Evolutionary conservation across 176 grass and related monocot genomes (phyloP), one percentile per base, ranked within the genome.

Genomic region (Chloris gayana): DNA sequence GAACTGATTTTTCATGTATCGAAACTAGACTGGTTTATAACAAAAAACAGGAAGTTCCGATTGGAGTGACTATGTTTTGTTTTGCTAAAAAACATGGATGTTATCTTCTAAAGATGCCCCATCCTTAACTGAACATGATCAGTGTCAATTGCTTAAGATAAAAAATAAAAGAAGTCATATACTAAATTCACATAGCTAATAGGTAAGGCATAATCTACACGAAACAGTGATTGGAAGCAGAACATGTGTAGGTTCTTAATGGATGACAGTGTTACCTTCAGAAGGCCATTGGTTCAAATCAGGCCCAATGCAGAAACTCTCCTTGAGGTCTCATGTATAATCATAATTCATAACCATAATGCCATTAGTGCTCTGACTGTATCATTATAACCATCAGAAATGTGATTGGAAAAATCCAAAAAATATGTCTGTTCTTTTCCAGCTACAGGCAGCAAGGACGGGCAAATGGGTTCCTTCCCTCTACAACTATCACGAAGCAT

Each of bases 291-390:
- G 83, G 85, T 90, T 93, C 37, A 66, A 15, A 82, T 83, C 75
- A 26, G 63, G 56, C 26, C 94, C 87, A 49, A 94, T 91, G 59
- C 94, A 88, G 80, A 97, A 89, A 83, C 81, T 94, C 82, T 97
- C 89, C 70, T 94, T 97, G 60, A 87, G 83, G 69, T 94, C 92
- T 45, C 92, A 89, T 97, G 61, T 53, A 78, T 22, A 67, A 63
- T 57, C 7, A 57, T 7, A 65, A 47, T 75, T n/a, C n/a, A 78
- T 22, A n/a, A n/a, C 57, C 26, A 71, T 31, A 51, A 37, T 26
- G 4, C 34, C 77, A 17, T 58, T 19, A 22, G 29, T 64, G 5
- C 38, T 60, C 70, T 6, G 77, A 76, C 17, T 45, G 12, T 58
- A 83, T 69, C 39, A 69, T 30, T 62, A 33, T 7, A 72, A 75